phyloP scores from a whole-genome alignment of 75 land plant species.

The Cryptomeria japonica region DNA sequence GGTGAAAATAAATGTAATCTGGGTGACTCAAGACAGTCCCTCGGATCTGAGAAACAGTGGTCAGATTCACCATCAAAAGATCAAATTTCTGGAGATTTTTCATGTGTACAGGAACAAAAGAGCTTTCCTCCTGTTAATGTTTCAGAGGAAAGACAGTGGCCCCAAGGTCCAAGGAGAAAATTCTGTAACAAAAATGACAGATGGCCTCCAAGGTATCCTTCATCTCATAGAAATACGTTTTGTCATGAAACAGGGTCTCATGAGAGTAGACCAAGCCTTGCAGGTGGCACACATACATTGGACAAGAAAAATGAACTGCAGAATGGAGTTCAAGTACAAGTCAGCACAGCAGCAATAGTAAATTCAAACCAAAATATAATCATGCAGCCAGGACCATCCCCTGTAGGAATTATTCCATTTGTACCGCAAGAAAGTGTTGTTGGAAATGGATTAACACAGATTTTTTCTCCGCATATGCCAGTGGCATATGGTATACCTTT shows the following conservation, averaged over 20 bases:
- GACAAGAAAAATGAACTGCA: constrained; percentile 3
- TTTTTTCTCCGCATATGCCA: background rate
- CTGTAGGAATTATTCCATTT: background rate
- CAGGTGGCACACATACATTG: background rate
- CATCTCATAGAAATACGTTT: background rate
- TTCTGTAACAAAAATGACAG: background rate
- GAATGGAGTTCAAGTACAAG: background rate
- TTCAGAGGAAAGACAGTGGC: constrained; percentile 8
- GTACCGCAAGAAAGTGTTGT: constrained; percentile 13
- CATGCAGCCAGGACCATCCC: background rate
- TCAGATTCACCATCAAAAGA: background rate
- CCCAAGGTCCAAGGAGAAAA: constrained; percentile 8
- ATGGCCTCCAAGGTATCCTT: constrained; percentile 9
- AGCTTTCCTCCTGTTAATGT: background rate
- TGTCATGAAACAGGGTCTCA: background rate
- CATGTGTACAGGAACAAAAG: background rate
- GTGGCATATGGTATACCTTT: constrained; percentile 8
- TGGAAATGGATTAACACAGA: background rate
- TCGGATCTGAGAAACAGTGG: background rate
- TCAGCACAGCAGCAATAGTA: background rate
- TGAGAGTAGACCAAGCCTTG: background rate
- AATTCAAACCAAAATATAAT: constrained; percentile 1
- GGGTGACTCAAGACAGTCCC: background rate
- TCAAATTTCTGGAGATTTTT: background rate
- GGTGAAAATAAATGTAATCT: constrained; percentile 7